phyloP scores from a whole-genome alignment of 139 green algal species.

The Protoeuglena noctilucae region DNA sequence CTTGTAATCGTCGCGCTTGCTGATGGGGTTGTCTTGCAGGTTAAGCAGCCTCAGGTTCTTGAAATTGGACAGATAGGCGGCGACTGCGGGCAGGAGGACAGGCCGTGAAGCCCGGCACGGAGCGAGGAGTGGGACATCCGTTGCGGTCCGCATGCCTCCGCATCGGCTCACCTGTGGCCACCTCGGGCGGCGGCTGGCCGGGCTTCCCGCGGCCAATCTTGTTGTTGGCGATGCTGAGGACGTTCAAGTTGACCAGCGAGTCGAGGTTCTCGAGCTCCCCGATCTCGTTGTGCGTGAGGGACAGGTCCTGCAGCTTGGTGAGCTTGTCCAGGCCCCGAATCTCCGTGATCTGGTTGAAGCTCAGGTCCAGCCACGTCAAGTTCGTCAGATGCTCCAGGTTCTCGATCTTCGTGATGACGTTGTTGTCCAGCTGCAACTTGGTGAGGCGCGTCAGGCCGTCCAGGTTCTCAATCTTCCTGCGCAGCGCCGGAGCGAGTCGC shows the following conservation, averaged over 20 bases:
- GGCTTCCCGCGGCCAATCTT: too few species aligned
- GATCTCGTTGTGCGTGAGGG: constrained; percentile 56
- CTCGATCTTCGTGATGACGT: constrained; percentile 52
- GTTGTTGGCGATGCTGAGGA: constrained; percentile 59
- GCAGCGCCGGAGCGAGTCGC: constrained; percentile 5
- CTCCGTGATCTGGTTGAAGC: constrained; percentile 65
- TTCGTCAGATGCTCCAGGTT: constrained; percentile 54
- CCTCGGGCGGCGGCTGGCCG: too few species aligned
- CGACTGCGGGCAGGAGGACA: too few species aligned
- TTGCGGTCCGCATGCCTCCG: too few species aligned
- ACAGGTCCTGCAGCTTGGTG: constrained; percentile 56
- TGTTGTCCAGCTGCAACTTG: constrained; percentile 78
- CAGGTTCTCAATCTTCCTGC: constrained; percentile 50
- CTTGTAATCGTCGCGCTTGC: constrained; percentile 44
- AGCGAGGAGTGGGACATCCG: too few species aligned
- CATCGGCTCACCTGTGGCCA: too few species aligned
- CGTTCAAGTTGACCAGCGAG: constrained; percentile 33
- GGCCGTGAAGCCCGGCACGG: too few species aligned
- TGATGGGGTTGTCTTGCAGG: constrained; percentile 58
- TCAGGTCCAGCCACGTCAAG: constrained; percentile 64
- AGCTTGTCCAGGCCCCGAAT: constrained; percentile 61
- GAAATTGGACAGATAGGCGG: constrained; percentile 59
- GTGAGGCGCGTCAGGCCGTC: constrained; percentile 39
- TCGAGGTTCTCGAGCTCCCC: constrained; percentile 33
- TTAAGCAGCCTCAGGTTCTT: constrained; percentile 54